Evolutionary conservation across 139 green algal species (phyloP), one percentile per base, ranked within the genome.

Genomic region (Eudorina sp.): DNA sequence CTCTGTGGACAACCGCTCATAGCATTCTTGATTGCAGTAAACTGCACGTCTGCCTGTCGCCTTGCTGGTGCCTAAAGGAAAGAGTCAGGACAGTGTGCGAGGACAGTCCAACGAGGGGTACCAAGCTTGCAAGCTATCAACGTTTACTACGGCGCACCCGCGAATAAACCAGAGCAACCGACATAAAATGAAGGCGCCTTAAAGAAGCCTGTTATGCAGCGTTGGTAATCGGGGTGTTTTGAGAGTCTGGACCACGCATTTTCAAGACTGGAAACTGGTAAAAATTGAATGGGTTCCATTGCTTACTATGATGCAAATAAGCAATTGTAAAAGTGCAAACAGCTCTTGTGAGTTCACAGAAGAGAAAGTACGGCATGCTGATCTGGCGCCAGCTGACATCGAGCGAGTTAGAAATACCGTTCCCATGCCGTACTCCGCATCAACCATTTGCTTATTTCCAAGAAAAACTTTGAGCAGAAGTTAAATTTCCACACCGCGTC

Each of bases 131-230:
- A 36, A 73, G 64, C 4, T 36, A n/a, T n/a, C n/a, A n/a, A n/a
- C n/a, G n/a, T n/a, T n/a, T n/a, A n/a, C n/a, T n/a, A 40, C 64
- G 64, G 64, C 48, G 31, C 45, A 83, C 75, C 48, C 18, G 75
- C 48, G 4, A 43, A 69, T 34, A 69, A 38, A 16, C 75, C 75
- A 69, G 45, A 31, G 31, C 48, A 51, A 9, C 51, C 1, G 8
- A 83, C 13, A 48, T 48, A 83, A 51, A 83, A 83, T 8, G 16
- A 43, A 11, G 29, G 48, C 9, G 40, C 75, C 18, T 83, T 83
- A 36, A 83, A 83, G 25, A 83, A 83, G 18, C 27, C 51, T 36
- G 48, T 58, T 34, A 83, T 36, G 48, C 16, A 36, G n/a, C 75
- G 48, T 53, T 83, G 75, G 36, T 83, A 83, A 13, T 83, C 75